Percentiles rank a stretch among this genome's conserved stretches.
These are phyloP conservation scores for Draba incana DNA, from an alignment of 345 rosid species.

Conservation along the genomic window DNA sequence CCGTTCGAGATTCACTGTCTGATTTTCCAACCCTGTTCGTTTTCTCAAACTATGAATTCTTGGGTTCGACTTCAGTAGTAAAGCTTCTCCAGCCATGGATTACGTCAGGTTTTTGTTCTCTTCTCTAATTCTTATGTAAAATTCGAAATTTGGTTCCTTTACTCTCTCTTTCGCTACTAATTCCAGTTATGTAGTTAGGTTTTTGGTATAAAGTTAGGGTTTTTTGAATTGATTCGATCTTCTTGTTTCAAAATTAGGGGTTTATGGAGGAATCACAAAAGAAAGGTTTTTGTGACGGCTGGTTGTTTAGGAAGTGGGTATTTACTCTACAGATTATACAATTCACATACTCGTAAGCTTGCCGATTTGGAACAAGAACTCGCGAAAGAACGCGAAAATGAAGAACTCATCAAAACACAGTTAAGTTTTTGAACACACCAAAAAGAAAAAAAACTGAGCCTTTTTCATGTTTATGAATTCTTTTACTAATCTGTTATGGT, in stretches of 20 bases:
- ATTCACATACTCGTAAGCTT: conserved; percentile 56
- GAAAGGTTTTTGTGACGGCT: conserved; percentile 62
- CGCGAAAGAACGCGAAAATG: conserved; percentile 53
- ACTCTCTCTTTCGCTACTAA: neutral
- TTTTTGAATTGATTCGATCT: conserved; percentile 8
- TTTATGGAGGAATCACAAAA: conserved; percentile 84
- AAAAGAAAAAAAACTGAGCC: too few relatives aligned
- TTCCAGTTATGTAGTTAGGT: neutral
- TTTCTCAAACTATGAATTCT: conserved; percentile 6
- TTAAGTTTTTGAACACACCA: conserved; percentile 55
- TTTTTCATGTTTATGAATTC: neutral
- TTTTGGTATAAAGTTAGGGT: conserved; percentile 15
- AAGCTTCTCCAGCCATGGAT: conserved; percentile 34
- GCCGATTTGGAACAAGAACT: conserved; percentile 64
- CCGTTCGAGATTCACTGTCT: neutral
- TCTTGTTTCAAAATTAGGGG: conserved; percentile 45
- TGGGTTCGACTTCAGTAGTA: conserved; percentile 20
- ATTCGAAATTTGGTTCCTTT: too few relatives aligned
- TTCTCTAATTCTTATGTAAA: neutral
- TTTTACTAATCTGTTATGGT: neutral
- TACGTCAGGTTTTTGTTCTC: conserved; percentile 31
- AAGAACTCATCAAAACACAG: conserved; percentile 80
- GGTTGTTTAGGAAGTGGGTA: conserved; percentile 92
- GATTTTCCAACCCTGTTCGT: neutral
- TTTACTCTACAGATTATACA: conserved; percentile 63